Conservation (phyloP, 257 asterid genomes). For the Thymus mandschuricus region DNA sequence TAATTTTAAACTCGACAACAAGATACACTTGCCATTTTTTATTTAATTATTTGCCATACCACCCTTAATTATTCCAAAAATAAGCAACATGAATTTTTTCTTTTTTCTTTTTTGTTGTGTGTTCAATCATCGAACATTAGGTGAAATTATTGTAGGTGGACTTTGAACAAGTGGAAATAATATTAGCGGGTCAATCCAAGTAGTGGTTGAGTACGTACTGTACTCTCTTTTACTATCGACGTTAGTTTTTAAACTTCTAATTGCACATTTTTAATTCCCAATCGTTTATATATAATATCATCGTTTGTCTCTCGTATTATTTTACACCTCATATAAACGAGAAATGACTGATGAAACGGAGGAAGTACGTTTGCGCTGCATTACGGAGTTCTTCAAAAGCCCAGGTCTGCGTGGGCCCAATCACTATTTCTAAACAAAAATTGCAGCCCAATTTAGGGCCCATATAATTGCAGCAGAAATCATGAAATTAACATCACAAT, state of each 20-base stretch:
- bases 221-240: neutral
- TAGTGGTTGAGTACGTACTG: neutral
- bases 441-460: constrained; percentile 9
- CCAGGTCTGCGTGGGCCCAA: neutral
- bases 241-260: neutral
- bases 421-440: neutral
- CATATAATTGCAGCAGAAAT: neutral
- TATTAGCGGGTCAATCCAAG: neutral
- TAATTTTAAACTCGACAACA: too few species aligned
- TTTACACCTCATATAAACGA: too few species aligned
- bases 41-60: too few species aligned
- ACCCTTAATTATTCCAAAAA: too few species aligned
- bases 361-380: too few species aligned
- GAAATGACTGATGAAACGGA: too few species aligned
- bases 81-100: too few species aligned
- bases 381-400: neutral
- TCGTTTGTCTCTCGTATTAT: too few species aligned
- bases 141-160: constrained; percentile 4
- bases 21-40: too few species aligned
- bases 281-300: too few species aligned
- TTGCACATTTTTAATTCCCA: too few species aligned
- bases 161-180: constrained; percentile 10
- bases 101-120: too few species aligned
- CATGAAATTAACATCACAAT: constrained; percentile 10
- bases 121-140: neutral